Base-by-base conservation (phyloP, 2,329 filamentous ascomycete genomes). In the Claviceps spartinae region DNA sequence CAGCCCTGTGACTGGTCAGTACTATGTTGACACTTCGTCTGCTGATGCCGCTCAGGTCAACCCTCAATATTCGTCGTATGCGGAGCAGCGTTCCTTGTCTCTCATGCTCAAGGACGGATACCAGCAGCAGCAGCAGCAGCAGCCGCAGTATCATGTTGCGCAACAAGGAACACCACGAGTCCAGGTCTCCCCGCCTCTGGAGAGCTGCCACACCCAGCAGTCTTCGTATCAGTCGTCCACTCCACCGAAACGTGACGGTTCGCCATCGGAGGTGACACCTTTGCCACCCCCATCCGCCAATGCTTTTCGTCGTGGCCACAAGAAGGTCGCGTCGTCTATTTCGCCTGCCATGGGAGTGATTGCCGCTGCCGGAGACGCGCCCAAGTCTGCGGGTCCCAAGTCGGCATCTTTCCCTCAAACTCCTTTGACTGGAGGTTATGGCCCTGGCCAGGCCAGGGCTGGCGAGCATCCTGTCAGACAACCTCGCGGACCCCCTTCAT, bases 381-480 rank as follows among this genome's bases (percentile, higher is more conserved):
- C 75, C 48, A 82, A 77, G 66, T 79, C 79, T 26, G 73, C 81
- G 41, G 86, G 77, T 1, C 87, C 88, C 53, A 93, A 89, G 73
- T 86, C 87, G 40, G 80, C 86, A 43, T 80, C 81, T 40, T 86
- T 95, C 66, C 88, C 91, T 5, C 74, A 82, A 40, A 91, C 88
- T 6, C 89, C 88, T 1, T 71, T 84, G 67, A 89, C 83, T 40
- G 89, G 89, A 56, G 85, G 83, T 6, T 97, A 97, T 63, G 93
- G 89, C 47, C 93, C 93, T 53, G 93, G 93, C 51, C 90, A 96
- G 67, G 87, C 77, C 54, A 88, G 93, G 65, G 89, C 89, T 63
- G 93, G 93, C 59, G 93, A 97, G 70, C 93, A 98, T 65, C 93
- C 93, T 8, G 72, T 88, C 50, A 89, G 93, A 54, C 93, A 98